Conservation (phyloP, 441 rosid species). For the Omphalea diandra region DNA sequence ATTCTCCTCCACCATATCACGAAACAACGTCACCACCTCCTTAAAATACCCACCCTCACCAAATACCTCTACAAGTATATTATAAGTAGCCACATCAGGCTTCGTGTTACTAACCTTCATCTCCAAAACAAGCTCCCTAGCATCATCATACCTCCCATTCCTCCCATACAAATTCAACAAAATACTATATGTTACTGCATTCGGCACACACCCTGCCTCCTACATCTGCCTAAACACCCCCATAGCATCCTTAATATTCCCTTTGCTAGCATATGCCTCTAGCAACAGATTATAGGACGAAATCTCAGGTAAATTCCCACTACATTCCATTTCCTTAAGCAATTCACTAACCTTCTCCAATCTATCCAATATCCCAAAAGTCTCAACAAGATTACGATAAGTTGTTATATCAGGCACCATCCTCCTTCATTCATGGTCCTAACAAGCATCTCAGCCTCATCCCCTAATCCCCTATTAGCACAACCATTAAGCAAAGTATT, state of each 20-base stretch:
- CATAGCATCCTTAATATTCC: constrained; percentile 74
- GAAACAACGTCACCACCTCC: constrained; percentile 94
- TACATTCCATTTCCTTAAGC: constrained; percentile 73
- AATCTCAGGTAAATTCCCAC: constrained; percentile 78
- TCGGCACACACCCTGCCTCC: constrained; percentile 70
- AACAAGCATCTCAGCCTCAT: constrained; percentile 92
- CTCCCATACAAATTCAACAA: constrained; percentile 79
- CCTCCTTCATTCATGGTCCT: constrained; percentile 90
- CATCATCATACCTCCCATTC: constrained; percentile 75
- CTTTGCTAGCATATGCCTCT: constrained; percentile 67
- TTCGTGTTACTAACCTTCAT: constrained; percentile 89
- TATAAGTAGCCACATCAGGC: constrained; percentile 87
- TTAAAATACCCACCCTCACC: constrained; percentile 97
- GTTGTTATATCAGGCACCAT: constrained; percentile 79
- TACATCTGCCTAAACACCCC: constrained; percentile 90
- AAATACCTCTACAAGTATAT: constrained; percentile 76
- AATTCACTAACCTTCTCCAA: constrained; percentile 71
- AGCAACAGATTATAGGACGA: constrained; percentile 78
- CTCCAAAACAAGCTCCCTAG: constrained; percentile 83
- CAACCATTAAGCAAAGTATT: constrained; percentile 89
- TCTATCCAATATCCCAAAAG: constrained; percentile 62
- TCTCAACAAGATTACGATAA: constrained; percentile 69
- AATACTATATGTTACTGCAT: constrained; percentile 69
- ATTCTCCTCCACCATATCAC: constrained; percentile 94
- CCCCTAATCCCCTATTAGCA: constrained; percentile 78